A percentile compares a stretch with the other conserved stretches of the same genome.
phyloP scores from a whole-genome alignment of 2,329 filamentous ascomycete genomes.

The Claviceps citrina region DNA sequence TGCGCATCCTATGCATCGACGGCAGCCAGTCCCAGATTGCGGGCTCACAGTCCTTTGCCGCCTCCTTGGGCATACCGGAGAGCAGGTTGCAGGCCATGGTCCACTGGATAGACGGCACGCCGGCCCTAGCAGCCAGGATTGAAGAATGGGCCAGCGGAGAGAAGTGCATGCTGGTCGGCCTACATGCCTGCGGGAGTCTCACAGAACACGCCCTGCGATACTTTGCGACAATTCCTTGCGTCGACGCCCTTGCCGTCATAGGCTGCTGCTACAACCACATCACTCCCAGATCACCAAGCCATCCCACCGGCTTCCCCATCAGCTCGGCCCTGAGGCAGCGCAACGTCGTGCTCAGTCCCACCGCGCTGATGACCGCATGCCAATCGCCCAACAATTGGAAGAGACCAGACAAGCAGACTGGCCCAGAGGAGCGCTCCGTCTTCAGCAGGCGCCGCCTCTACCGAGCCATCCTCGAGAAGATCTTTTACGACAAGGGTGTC shows the following conservation, averaged over 20 bases:
- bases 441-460: slow-evolving; percentile 15
- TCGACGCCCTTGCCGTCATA: slow-evolving; percentile 13
- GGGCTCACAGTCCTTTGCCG: slow-evolving; percentile 13
- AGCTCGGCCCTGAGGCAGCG: slow-evolving; percentile 16
- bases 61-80: slow-evolving; percentile 11
- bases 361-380: slow-evolving; percentile 19
- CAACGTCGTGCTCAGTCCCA: slow-evolving; percentile 14
- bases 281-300: slow-evolving; percentile 17
- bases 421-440: slow-evolving; percentile 6
- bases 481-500: slow-evolving; percentile 14
- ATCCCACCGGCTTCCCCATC: slow-evolving; percentile 23
- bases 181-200: slow-evolving; percentile 19
- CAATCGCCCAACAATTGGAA: slow-evolving; percentile 21
- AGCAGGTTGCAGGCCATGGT: slow-evolving; percentile 12
- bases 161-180: slow-evolving; percentile 17
- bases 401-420: slow-evolving; percentile 6
- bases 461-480: slow-evolving; percentile 14
- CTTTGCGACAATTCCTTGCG: slow-evolving; percentile 11
- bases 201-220: slow-evolving; percentile 20
- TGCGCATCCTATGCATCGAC: slow-evolving; percentile 17
- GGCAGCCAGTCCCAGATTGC: slow-evolving; percentile 17
- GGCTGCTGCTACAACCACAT: slow-evolving; percentile 22
- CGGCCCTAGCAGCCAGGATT: slow-evolving; percentile 10
- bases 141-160: slow-evolving; percentile 14
- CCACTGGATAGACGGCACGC: slow-evolving; percentile 16